phyloP scores from a whole-genome alignment of 805 yeast species.

The Candida stauntonica region DNA sequence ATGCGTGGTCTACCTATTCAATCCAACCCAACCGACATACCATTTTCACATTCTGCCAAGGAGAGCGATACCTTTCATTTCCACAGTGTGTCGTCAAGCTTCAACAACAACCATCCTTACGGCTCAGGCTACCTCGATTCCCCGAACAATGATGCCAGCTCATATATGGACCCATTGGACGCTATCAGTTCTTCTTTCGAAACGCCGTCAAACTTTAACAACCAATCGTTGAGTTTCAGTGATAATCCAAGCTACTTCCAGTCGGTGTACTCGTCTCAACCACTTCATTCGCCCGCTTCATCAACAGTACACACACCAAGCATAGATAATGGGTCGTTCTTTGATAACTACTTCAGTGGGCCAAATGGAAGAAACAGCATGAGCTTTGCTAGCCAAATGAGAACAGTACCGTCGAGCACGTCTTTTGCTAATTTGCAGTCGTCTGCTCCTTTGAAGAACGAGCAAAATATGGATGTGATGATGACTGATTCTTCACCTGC shows the following conservation, averaged over 20 bases:
- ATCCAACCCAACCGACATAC: constrained; percentile 5
- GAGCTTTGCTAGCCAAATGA: constrained; percentile 25
- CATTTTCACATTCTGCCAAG: constrained; percentile 1
- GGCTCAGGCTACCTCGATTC: constrained; percentile 24
- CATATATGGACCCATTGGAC: constrained; percentile 27
- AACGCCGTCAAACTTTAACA: constrained; percentile 23
- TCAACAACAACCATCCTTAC: constrained; percentile 12
- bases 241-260: constrained; percentile 20
- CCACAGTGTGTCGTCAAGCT: constrained; percentile 11
- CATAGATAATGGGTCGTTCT: constrained; percentile 21
- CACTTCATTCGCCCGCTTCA: constrained; percentile 23
- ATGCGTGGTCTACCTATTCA: constrained; percentile 17
- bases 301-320: constrained; percentile 25
- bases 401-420: constrained; percentile 19
- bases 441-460: constrained; percentile 2
- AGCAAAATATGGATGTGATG: constrained; percentile 9
- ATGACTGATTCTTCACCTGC: constrained; percentile 12
- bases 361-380: constrained; percentile 12
- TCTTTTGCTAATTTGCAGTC: constrained; percentile 11
- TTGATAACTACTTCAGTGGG: constrained; percentile 23
- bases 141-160: constrained; percentile 22
- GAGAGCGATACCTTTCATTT: constrained; percentile 6
- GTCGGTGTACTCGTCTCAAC: constrained; percentile 14
- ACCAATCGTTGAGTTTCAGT: constrained; percentile 16
- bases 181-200: constrained; percentile 25